Evolutionary conservation across 1,139 yeast species (phyloP).

Genomic region (Debaryomyces coudertii): DNA sequence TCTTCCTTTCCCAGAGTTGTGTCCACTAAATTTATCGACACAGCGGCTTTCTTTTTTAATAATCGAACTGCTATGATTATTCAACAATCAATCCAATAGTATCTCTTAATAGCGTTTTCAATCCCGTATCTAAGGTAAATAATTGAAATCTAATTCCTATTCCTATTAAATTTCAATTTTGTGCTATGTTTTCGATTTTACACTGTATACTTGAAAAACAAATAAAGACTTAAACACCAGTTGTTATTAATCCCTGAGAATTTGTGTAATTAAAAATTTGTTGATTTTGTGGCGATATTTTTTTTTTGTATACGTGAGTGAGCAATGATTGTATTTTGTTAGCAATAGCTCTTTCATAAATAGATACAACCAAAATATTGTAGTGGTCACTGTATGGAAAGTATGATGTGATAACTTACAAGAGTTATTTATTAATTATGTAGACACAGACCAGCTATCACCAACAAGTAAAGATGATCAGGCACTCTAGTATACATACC

Average conservation of each 20-base stretch:
- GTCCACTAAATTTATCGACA: background rate
- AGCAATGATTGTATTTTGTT: background rate
- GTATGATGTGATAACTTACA: too few relatives aligned
- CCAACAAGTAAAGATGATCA: too few relatives aligned
- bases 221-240: slow-evolving; percentile 8
- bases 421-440: too few relatives aligned
- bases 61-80: background rate
- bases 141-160: slow-evolving; percentile 7
- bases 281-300: slow-evolving; percentile 16
- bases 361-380: too few relatives aligned
- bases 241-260: slow-evolving; percentile 9
- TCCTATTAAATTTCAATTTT: slow-evolving; percentile 17
- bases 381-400: too few relatives aligned
- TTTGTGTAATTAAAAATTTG: slow-evolving; percentile 17
- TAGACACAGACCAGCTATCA: too few relatives aligned
- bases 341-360: too few relatives aligned
- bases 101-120: background rate
- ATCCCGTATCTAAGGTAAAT: slow-evolving; percentile 3
- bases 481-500: too few relatives aligned
- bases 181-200: slow-evolving; percentile 19
- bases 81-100: slow-evolving; percentile 7
- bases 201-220: slow-evolving; percentile 13
- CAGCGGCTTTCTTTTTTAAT: background rate
- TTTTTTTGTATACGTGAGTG: too few relatives aligned
- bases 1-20: background rate